Conservation (phyloP, 1,284 basidiomycete species). For the Omphalotus olearius region DNA sequence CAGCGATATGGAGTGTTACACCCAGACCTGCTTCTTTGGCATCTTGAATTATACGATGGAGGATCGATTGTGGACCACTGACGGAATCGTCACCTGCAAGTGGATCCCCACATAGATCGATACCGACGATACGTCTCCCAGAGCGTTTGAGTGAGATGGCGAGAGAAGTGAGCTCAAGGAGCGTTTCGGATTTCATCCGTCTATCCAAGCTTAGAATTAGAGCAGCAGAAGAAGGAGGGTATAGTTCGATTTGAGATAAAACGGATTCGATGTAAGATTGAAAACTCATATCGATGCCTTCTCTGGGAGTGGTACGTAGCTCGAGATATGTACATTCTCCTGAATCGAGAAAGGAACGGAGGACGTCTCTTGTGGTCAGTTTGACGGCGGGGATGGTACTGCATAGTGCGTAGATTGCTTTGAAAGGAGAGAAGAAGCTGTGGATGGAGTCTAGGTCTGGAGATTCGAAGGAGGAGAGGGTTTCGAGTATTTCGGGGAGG, state of each 20-base stretch:
- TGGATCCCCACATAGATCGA: constrained; percentile 81
- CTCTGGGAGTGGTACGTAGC: constrained; percentile 67
- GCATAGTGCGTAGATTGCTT: constrained; percentile 73
- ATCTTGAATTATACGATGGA: constrained; percentile 32
- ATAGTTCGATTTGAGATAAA: constrained; percentile 60
- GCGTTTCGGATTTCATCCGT: constrained; percentile 42
- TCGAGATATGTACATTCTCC: constrained; percentile 66
- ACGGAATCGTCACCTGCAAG: constrained; percentile 25
- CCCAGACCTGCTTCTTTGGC: constrained; percentile 59
- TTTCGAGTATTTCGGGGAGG: constrained; percentile 32
- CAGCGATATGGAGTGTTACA: constrained; percentile 78
- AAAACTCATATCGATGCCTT: constrained; percentile 49
- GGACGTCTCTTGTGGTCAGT: constrained; percentile 56
- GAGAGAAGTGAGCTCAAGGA: constrained; percentile 53
- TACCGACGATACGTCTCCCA: constrained; percentile 65
- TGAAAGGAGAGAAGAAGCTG: constrained; percentile 75
- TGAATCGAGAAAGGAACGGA: constrained; percentile 51
- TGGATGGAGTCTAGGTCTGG: constrained; percentile 49
- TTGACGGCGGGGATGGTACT: constrained; percentile 50
- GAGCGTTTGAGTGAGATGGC: constrained; percentile 51
- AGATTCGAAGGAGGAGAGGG: constrained; percentile 47
- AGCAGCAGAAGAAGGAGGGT: constrained; percentile 43
- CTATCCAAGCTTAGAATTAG: constrained; percentile 74
- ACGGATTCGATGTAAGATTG: constrained; percentile 60
- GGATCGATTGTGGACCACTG: neutral